These are phyloP conservation scores for Aureococcus anophagefferens DNA, from an alignment of 108 stramenopile species.

Conservation along the genomic window DNA sequence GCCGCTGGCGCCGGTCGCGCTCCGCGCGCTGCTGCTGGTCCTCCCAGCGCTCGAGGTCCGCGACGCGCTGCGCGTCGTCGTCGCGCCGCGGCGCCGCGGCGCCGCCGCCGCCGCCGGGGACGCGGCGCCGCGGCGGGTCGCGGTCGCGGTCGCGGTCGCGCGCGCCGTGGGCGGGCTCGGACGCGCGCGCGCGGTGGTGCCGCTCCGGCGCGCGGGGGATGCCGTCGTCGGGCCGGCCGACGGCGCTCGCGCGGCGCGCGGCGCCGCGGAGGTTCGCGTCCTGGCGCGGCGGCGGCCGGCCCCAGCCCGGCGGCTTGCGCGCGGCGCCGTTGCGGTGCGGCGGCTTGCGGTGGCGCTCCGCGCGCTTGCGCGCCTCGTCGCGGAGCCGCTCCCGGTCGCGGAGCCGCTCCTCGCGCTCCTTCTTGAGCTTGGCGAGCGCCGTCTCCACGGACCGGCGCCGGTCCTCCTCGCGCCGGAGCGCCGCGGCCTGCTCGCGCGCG, in stretches of 20 bases:
- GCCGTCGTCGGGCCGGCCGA: no score
- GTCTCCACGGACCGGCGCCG: constrained; percentile 22
- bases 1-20: not conserved
- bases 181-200: no score
- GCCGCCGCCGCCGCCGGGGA: no score
- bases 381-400: constrained; percentile 4
- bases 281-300: no score
- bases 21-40: not conserved
- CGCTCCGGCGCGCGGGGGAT: no score
- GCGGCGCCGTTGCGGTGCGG: not conserved
- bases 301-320: not conserved
- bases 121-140: no score
- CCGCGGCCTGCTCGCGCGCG: constrained; percentile 22
- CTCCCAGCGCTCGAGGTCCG: not conserved
- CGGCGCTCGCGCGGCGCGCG: no score
- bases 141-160: no score
- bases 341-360: not conserved
- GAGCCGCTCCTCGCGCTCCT: constrained; percentile 20
- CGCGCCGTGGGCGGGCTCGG: no score
- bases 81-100: no score
- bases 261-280: no score
- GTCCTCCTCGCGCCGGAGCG: constrained; percentile 32
- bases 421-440: constrained; percentile 25
- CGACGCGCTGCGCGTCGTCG: not conserved
- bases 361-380: constrained; percentile 1